Base-by-base conservation (phyloP, 2,329 filamentous ascomycete genomes). In the Tricladium varicosporioides region DNA sequence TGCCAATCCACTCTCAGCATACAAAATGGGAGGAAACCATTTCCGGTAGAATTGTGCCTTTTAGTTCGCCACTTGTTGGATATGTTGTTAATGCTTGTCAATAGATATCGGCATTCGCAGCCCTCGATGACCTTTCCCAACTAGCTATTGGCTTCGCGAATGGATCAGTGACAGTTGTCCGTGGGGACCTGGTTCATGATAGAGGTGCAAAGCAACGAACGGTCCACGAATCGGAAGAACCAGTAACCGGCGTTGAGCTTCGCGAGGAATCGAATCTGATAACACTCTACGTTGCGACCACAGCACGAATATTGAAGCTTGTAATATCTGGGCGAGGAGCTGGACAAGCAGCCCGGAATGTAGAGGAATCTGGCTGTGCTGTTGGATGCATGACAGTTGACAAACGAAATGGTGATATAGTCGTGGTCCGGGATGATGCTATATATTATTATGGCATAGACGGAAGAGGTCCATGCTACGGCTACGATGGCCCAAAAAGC, bases 301-400 rank as follows among this genome's bases (percentile, higher is more conserved):
- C 92, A 0, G 88, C 86, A 31, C 85, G 91, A 46, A 91, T 99
- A 56, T 77, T 96, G 63, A 96, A 91, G 56, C 78, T 99, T 48
- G 84, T 90, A 2, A 91, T 97, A 61, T 90, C 91, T 9, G 92
- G 92, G 19, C 88, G 89, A 71, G 92, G 92, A 1, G 92, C 97
- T 72, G 91, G 92, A 14, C 88, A 95, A 64, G 89, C 92, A 4
- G 89, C 93, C 2, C 88, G 92, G 63, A 90, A 91, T 0, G 80
- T 97, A 15, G 94, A 97, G 70, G 92, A 97, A 69, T 80, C 84
- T 15, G 94, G 94, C 1, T 97, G 93, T 69, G 92, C 84, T 10
- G 85, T 96, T n/a, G 92, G 92, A 1, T 99, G 95, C 72, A 96
- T 99, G 91, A 89, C 91, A 0, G 80, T 93, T 11, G 91, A 97